Evolutionary conservation across 257 asterid species (phyloP), one percentile per base, ranked within the genome.

Genomic region (Thymus mandschuricus): DNA sequence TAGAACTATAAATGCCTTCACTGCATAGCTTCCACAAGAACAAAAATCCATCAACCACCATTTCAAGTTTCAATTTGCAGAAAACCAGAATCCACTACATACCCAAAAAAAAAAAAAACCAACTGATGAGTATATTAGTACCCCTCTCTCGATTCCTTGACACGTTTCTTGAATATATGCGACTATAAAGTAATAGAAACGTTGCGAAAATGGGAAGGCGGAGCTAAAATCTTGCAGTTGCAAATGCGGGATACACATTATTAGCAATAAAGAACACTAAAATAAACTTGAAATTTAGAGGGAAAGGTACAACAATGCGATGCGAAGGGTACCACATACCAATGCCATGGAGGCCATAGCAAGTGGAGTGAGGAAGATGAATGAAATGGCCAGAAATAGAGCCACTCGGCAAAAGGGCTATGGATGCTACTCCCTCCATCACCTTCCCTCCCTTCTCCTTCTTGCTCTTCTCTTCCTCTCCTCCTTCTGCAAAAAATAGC

Each of bases 351-450:
- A 95, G 95, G 69, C 96, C 97, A 83, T 89, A 92, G 76, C 99
- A 91, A 46, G 82, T 79, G 76, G 95, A 86, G 58, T 84, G 77
- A 8, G 97, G 97, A 76, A 95, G 95, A 58, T 86, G 96, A 77
- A 95, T 78, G 79, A 95, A 95, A 87, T 92, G 97, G 80, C 99
- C 99, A 1, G 99, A 94, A 60, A 94, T 83, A 54, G 97, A 89
- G 31, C 99, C 99, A 71, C 68, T 72, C 11, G 97, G 91, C 71
- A 89, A 74, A 72, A 95, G 88, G 73, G 98, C 99, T 68, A 95
- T 77, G 51, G 99, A 95, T 31, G 97, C 98, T 43, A 95, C 84
- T 35, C 99, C 99, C 79, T 89, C 92, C 98, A 86, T 89, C 45
- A 78, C 76, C 75, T 76, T 84, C 75, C 15, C 74, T 50, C 68